Evolutionary conservation across 176 grass and related monocot species (phyloP), one percentile per base, ranked within the genome.

Genomic region (Avena atlantica): DNA sequence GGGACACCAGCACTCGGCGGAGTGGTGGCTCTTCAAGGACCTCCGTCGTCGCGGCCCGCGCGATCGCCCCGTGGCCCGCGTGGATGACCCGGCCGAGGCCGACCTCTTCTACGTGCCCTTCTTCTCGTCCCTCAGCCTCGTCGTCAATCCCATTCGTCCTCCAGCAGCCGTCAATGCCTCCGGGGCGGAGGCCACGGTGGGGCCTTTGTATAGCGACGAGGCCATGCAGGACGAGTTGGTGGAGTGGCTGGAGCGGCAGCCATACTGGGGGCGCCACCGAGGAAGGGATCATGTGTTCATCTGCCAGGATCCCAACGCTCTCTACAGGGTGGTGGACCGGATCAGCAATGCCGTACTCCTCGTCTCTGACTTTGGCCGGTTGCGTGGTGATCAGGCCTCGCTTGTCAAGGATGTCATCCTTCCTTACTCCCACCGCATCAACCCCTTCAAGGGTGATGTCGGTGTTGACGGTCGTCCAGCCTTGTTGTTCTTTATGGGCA

Each of bases 101-200:
- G 93, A 98, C 78, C 90, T 98, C 92, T 98, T 98, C 85, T 98
- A 98, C 72, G 93, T 96, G 44, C 92, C 96, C 5, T 98, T 96
- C 84, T 96, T 98, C 89, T 98, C 96, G 23, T 96, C 96, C 24
- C 89, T 98, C 76, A 98, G 96, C 88, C 90, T 98, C 60, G 87
- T 96, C 27, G 96, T 98, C 74, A 98, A 98, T 60, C 96, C 96
- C 7, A 96, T 96, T 65, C 87, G 88, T 0, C 47, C 92, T 12
- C 36, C 88, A 8, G 70, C 24, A 3, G 70, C 78, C 0, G 89
- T 83, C 12, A 85, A 79, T 12, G 80, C 69, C 42, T 83, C 78
- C 4, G 75, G 70, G 37, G 74, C 42, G 11, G 81, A 67, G 45
- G 62, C 69, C 9, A 19, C 70, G 52, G 85, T 16, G 6, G 83